These are phyloP conservation scores for Steccherinum ochraceum DNA, from an alignment of 768 basidiomycete genomes.

Conservation along the genomic window DNA sequence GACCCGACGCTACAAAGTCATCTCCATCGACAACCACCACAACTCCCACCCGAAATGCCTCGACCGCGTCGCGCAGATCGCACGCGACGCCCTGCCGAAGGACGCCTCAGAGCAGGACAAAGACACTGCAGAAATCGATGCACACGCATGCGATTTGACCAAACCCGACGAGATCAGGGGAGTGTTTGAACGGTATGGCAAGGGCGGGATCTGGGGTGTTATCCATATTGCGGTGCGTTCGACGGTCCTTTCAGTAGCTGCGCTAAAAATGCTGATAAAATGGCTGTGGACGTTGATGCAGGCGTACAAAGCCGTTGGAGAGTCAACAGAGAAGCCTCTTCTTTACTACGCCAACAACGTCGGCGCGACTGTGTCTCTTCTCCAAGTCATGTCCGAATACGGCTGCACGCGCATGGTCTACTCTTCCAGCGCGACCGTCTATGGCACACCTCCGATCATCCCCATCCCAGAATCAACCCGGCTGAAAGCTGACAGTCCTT, in stretches of 20 bases:
- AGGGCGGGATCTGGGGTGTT: constrained; percentile 94
- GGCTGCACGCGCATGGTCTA: constrained; percentile 87
- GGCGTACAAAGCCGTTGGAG: constrained; percentile 98
- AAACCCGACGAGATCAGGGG: constrained; percentile 60
- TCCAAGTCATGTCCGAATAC: constrained; percentile 82
- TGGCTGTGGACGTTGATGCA: no score
- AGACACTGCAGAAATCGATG: constrained; percentile 68
- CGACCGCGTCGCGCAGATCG: constrained; percentile 72
- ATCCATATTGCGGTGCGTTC: constrained; percentile 85
- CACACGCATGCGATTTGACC: constrained; percentile 68
- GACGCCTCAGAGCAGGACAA: constrained; percentile 62
- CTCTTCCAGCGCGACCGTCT: constrained; percentile 97
- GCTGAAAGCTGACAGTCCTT: constrained; percentile 84
- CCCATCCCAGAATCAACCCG: constrained; percentile 93
- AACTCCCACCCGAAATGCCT: constrained; percentile 82
- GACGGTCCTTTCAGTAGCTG: no score
- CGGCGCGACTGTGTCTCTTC: constrained; percentile 74
- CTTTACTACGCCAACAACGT: constrained; percentile 96
- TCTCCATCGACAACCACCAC: constrained; percentile 92
- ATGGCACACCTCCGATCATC: constrained; percentile 86
- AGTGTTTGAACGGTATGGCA: constrained; percentile 80
- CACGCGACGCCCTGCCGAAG: constrained; percentile 61
- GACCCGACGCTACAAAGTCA: constrained; percentile 85
- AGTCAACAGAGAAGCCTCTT: constrained; percentile 89
- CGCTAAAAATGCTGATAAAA: no score